Conservation (phyloP, 2,329 filamentous ascomycete genomes). For the Dothideomycetes sp. region DNA sequence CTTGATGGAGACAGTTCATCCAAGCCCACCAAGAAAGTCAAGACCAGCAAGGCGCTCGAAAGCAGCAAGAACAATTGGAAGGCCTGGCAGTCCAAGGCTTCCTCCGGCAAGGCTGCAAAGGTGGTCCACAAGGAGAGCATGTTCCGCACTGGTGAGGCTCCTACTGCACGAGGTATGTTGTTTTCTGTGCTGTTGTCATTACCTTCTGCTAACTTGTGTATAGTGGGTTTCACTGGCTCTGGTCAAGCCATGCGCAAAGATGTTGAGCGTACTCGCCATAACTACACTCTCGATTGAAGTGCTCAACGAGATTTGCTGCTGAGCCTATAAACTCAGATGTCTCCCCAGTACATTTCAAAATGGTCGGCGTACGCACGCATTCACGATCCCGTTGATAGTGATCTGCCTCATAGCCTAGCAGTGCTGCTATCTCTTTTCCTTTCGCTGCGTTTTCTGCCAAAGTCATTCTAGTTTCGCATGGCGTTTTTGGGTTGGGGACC, state of each 20-base stretch:
- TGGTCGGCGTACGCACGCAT: no score
- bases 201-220: slow-evolving; percentile 20
- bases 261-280: slow-evolving; percentile 67
- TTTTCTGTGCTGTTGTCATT: slow-evolving; percentile 4
- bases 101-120: slow-evolving; percentile 47
- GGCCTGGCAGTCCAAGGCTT: slow-evolving; percentile 69
- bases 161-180: slow-evolving; percentile 70
- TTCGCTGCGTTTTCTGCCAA: no score
- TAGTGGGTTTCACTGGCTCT: slow-evolving; percentile 93
- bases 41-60: slow-evolving; percentile 87
- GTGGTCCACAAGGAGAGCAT: slow-evolving; percentile 83
- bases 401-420: no score
- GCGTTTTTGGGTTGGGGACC: no score
- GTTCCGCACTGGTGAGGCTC: slow-evolving; percentile 85
- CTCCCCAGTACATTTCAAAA: no score
- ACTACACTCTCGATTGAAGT: slow-evolving; percentile 52
- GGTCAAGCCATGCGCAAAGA: slow-evolving; percentile 96
- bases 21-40: slow-evolving; percentile 62
- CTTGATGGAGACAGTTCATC: slow-evolving; percentile 42
- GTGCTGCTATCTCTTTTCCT: no score
- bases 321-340: no score
- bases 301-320: not conserved
- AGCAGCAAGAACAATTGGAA: slow-evolving; percentile 91
- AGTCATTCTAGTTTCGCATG: no score
- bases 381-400: no score